Evolutionary conservation across 345 rosid genomes (phyloP).

Genomic region (Brassica cretica): DNA sequence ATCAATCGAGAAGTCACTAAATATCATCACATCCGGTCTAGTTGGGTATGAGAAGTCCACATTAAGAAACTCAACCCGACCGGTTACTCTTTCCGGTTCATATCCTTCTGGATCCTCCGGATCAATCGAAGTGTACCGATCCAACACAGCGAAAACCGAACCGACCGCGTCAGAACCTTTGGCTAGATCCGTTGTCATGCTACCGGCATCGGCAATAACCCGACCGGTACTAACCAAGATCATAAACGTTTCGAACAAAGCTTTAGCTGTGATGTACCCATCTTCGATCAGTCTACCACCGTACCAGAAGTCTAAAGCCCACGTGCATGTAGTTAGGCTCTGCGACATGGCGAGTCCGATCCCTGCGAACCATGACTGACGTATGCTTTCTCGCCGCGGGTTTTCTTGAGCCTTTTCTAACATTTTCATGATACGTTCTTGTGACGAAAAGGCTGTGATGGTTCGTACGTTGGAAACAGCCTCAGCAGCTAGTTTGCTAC

Average conservation of each 20-base stretch:
- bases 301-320: conserved; percentile 62
- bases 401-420: conserved; percentile 50
- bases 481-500: conserved; percentile 60
- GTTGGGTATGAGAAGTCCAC: conserved; percentile 63
- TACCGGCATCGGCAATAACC: conserved; percentile 64
- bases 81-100: conserved; percentile 39
- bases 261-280: conserved; percentile 47
- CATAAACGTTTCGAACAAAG: conserved; percentile 53
- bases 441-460: conserved; percentile 68
- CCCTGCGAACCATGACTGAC: conserved; percentile 65
- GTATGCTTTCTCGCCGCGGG: conserved; percentile 46
- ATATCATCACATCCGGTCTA: conserved; percentile 51
- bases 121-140: conserved; percentile 50
- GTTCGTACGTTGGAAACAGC: conserved; percentile 63
- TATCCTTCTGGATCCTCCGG: conserved; percentile 48
- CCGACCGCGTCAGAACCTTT: conserved; percentile 51
- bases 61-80: conserved; percentile 43
- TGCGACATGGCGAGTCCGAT: conserved; percentile 49
- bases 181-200: conserved; percentile 63
- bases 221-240: conserved; percentile 54
- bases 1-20: conserved; percentile 51
- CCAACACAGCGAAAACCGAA: conserved; percentile 52
- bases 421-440: conserved; percentile 52
- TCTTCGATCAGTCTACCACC: conserved; percentile 58
- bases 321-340: conserved; percentile 41